Evolutionary conservation across 2,329 filamentous ascomycete genomes (phyloP).

Genomic region (Nannizziopsis barbatae): DNA sequence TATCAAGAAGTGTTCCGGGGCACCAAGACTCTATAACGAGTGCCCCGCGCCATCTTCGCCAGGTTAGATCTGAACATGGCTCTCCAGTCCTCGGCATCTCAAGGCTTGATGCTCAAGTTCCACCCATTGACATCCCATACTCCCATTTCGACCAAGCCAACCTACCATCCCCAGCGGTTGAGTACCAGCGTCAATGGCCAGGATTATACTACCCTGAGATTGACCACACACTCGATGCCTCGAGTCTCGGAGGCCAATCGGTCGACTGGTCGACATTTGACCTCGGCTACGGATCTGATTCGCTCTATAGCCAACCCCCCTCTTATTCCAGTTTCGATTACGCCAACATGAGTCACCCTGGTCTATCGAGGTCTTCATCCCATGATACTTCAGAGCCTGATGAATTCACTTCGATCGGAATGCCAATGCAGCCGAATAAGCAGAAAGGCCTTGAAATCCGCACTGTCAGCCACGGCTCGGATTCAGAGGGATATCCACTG

Average conservation of each 20-base stretch:
- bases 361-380: conserved; percentile 37
- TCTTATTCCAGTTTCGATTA: conserved; percentile 39
- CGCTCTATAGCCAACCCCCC: conserved; percentile 34
- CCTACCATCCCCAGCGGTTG: conserved; percentile 26
- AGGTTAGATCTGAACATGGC: conserved; percentile 37
- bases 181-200: conserved; percentile 30
- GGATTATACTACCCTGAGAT: conserved; percentile 35
- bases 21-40: conserved; percentile 25
- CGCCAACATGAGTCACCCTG: conserved; percentile 29
- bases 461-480: conserved; percentile 33
- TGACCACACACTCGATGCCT: conserved; percentile 30
- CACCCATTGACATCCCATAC: conserved; percentile 33
- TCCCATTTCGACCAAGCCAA: conserved; percentile 27
- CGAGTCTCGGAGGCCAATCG: conserved; percentile 30
- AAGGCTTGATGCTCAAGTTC: conserved; percentile 27
- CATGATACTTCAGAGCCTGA: conserved; percentile 41
- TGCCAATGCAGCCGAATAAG: neutral
- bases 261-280: conserved; percentile 42
- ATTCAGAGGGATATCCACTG: conserved; percentile 27
- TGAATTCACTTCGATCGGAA: conserved; percentile 29
- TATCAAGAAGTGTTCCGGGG: conserved; percentile 20
- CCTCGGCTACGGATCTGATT: conserved; percentile 28
- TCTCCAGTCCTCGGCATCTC: conserved; percentile 33
- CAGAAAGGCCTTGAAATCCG: conserved; percentile 22
- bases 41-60: conserved; percentile 26